phyloP scores from a whole-genome alignment of 2,329 filamentous ascomycete genomes.

The Thyridium curvatum region DNA sequence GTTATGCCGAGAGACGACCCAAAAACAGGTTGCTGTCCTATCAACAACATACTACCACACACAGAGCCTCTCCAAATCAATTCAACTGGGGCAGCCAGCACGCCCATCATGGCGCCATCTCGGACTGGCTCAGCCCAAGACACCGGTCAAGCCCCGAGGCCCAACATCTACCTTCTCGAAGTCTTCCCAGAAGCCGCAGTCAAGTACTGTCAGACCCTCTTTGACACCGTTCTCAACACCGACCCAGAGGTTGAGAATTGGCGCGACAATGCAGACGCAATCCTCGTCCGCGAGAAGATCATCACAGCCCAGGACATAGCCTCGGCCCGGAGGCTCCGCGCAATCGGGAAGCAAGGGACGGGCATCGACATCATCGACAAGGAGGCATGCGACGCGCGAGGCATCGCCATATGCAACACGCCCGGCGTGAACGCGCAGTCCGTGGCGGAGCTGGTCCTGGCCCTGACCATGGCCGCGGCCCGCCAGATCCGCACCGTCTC shows the following conservation, averaged over 20 bases:
- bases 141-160: slow-evolving; percentile 9
- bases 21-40: too few relatives aligned
- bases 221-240: slow-evolving; percentile 24
- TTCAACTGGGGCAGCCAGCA: too few relatives aligned
- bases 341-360: slow-evolving; percentile 18
- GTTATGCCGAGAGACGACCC: too few relatives aligned
- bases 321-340: slow-evolving; percentile 13
- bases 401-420: slow-evolving; percentile 13
- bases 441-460: slow-evolving; percentile 22
- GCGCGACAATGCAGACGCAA: slow-evolving; percentile 24
- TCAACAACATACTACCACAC: too few relatives aligned
- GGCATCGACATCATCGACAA: slow-evolving; percentile 18
- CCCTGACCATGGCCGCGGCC: slow-evolving; percentile 18
- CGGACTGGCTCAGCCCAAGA: too few relatives aligned
- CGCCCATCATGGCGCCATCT: too few relatives aligned
- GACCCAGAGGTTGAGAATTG: slow-evolving; percentile 23
- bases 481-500: slow-evolving; percentile 19
- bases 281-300: slow-evolving; percentile 25
- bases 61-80: too few relatives aligned
- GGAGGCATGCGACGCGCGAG: slow-evolving; percentile 10
- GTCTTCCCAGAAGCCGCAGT: slow-evolving; percentile 22
- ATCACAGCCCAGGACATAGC: slow-evolving; percentile 20
- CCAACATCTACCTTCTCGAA: slow-evolving; percentile 27
- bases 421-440: slow-evolving; percentile 17
- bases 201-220: slow-evolving; percentile 22